phyloP scores from a whole-genome alignment of 768 basidiomycete genomes.

The Lactarius tabidus region DNA sequence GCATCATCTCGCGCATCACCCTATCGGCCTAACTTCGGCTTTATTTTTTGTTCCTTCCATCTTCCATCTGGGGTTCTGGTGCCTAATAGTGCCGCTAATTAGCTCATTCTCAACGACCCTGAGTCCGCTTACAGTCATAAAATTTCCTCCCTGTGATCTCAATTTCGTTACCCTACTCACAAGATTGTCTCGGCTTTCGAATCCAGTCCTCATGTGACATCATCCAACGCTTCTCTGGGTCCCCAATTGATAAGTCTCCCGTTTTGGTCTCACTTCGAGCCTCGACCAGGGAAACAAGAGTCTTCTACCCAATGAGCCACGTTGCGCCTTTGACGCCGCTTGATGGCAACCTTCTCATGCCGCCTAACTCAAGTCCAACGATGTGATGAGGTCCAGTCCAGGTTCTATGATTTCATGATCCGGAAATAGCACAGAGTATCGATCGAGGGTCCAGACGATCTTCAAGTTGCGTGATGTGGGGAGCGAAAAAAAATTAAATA shows the following conservation, averaged over 20 bases:
- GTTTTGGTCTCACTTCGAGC: background rate
- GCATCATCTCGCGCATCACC: background rate
- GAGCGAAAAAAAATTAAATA: background rate
- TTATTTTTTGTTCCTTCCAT: background rate
- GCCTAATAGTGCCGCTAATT: background rate
- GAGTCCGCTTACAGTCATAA: background rate
- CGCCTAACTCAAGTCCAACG: background rate
- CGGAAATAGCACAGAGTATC: background rate
- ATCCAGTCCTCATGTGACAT: background rate
- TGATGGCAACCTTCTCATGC: background rate
- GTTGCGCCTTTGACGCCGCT: background rate
- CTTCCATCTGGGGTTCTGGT: background rate
- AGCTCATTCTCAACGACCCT: background rate
- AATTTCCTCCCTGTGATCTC: background rate
- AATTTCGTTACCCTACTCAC: background rate
- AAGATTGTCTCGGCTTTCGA: background rate
- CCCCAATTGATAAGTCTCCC: background rate
- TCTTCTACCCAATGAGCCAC: background rate
- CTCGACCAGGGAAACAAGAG: background rate
- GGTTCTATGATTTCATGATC: background rate
- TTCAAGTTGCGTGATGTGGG: background rate
- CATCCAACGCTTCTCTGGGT: background rate
- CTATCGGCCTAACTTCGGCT: constrained; percentile 5
- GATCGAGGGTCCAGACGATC: background rate
- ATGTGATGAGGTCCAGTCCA: background rate